A percentile compares a stretch with the other conserved stretches of the same genome.
phyloP scores from a whole-genome alignment of 2,329 filamentous ascomycete species.

The Paecilomyces formosus region DNA sequence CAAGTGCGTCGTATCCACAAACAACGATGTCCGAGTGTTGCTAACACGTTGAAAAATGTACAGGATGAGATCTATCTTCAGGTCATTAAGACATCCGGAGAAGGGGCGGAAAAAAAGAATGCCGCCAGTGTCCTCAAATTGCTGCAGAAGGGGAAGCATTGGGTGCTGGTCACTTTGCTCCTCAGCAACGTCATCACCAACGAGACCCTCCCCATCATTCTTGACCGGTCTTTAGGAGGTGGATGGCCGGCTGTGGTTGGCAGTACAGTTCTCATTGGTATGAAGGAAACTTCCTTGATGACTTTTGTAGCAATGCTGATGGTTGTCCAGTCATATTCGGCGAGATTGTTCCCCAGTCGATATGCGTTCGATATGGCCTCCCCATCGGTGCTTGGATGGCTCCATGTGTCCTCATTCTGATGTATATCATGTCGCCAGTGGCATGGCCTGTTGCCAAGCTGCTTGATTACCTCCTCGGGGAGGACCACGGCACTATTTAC shows the following conservation, averaged over 20 bases:
- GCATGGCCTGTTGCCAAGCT: constrained; percentile 95
- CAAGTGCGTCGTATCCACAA: constrained; percentile 34
- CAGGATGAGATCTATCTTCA: constrained; percentile 94
- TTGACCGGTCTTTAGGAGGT: constrained; percentile 87
- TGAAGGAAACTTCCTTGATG: constrained; percentile 14
- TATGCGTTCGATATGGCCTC: constrained; percentile 92
- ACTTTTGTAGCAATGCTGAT: constrained; percentile 1
- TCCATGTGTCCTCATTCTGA: constrained; percentile 74
- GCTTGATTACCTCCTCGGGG: constrained; percentile 83
- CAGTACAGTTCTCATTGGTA: constrained; percentile 90
- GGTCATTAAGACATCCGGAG: constrained; percentile 79
- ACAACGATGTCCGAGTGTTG: not conserved
- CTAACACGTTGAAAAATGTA: constrained; percentile 13
- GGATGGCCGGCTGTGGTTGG: constrained; percentile 91
- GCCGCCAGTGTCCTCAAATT: constrained; percentile 73
- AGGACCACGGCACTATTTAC: constrained; percentile 94
- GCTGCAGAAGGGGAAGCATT: constrained; percentile 86
- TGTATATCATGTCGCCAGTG: constrained; percentile 85
- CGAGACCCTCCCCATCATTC: constrained; percentile 88
- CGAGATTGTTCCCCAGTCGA: constrained; percentile 89
- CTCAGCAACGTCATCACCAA: constrained; percentile 97
- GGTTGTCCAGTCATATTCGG: constrained; percentile 77
- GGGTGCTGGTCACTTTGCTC: constrained; percentile 90
- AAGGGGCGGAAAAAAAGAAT: constrained; percentile 78
- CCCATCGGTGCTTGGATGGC: constrained; percentile 93